phyloP scores from a whole-genome alignment of 768 basidiomycete genomes.

The Lactifluus echinatus region DNA sequence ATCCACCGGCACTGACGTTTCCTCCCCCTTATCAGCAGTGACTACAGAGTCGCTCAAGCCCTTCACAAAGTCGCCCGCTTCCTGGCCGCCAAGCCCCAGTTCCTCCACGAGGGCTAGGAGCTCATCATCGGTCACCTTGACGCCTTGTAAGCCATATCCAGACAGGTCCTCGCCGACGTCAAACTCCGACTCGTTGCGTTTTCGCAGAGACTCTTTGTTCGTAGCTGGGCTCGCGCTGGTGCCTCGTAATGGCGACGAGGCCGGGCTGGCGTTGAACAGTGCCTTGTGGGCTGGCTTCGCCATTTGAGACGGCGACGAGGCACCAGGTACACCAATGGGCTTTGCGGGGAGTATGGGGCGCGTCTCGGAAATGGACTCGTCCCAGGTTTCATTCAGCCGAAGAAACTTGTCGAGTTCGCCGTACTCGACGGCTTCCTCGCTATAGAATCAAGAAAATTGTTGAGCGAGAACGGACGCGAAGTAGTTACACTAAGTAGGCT shows the following conservation, averaged over 20 bases:
- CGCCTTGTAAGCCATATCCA: conserved; percentile 66
- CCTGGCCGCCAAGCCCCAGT: conserved; percentile 66
- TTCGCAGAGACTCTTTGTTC: conserved; percentile 29
- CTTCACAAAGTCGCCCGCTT: conserved; percentile 67
- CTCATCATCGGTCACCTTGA: conserved; percentile 71
- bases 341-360: conserved; percentile 44
- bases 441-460: conserved; percentile 23
- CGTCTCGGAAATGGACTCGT: conserved; percentile 50
- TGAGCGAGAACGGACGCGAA: conserved; percentile 9
- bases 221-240: not conserved
- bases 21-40: conserved; percentile 14
- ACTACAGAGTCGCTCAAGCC: conserved; percentile 39
- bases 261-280: conserved; percentile 36
- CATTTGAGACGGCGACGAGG: conserved; percentile 66
- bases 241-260: conserved; percentile 25
- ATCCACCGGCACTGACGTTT: not conserved
- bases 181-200: conserved; percentile 45
- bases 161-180: conserved; percentile 62
- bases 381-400: conserved; percentile 63
- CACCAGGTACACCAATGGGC: conserved; percentile 77
- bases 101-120: conserved; percentile 61
- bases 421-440: conserved; percentile 81
- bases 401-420: conserved; percentile 64
- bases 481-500: conserved; percentile 24
- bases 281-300: conserved; percentile 60